Base-by-base conservation (phyloP, 768 basidiomycete species). In the Phaeotremella fagi region DNA sequence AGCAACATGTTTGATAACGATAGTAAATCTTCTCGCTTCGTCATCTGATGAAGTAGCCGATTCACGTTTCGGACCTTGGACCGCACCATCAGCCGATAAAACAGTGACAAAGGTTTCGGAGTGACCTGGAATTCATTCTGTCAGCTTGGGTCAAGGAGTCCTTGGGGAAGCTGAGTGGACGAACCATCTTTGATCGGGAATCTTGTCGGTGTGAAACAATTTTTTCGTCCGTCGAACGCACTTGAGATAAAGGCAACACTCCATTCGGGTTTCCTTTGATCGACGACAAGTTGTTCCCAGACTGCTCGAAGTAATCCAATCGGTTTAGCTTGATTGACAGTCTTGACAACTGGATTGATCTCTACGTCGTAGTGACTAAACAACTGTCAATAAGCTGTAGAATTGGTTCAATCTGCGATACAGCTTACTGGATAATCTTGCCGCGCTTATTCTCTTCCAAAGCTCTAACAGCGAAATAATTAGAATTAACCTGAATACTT, bases 331-430 rank as follows among this genome's bases (percentile, higher is more conserved):
- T 64, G 62, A 46, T 60, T 58, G 24, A 49, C 52, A 2, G 57
- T 57, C 46, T 59, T 57, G 18, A 62, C 60, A 28, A 66, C 59
- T 3, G 72, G 72, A 28, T 67, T 53, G 47, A 73, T 71, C 29
- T 73, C 69, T n/a, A 73, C 64, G 41, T 73, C 72, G 43, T 73
- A 73, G 50, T 73, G 72, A 58, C 68, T 70, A 22, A 4, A 2
- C 3, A 37, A 4, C n/a, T n/a, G n/a, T n/a, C n/a, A n/a, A n/a
- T n/a, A n/a, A n/a, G n/a, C n/a, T n/a, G n/a, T n/a, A n/a, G n/a
- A n/a, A n/a, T n/a, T n/a, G n/a, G n/a, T n/a, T n/a, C n/a, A n/a
- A n/a, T n/a, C n/a, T n/a, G n/a, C n/a, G n/a, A n/a, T n/a, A 45
- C n/a, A 25, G 44, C 60, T 50, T 26, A 61, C 60, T 61, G 52